Evolutionary conservation across 2,329 filamentous ascomycete genomes (phyloP).

Genomic region (Ploettnerulaceae sp.): DNA sequence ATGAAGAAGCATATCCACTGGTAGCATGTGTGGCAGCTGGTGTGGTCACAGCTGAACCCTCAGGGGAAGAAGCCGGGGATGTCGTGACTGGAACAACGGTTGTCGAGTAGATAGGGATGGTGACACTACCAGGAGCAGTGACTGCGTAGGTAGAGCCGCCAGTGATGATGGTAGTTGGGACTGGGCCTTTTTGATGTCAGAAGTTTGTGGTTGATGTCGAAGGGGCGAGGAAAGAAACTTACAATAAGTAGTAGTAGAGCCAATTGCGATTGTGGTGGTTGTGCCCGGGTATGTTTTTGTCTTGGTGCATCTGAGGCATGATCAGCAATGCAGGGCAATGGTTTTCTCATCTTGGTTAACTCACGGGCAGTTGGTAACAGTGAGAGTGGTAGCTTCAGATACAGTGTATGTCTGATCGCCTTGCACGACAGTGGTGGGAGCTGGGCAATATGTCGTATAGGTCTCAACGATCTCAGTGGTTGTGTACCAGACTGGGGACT

Average conservation of each 20-base stretch:
- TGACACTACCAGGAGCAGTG: constrained; percentile 21
- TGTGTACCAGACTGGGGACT: constrained; percentile 36
- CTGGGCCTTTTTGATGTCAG: constrained; percentile 35
- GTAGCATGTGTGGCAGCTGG: constrained; percentile 6
- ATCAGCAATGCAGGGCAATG: background rate
- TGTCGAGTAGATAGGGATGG: constrained; percentile 16
- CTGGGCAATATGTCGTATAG: constrained; percentile 44
- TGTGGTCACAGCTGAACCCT: constrained; percentile 11
- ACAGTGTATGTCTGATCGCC: constrained; percentile 48
- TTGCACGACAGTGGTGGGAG: constrained; percentile 13
- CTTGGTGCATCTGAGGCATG: constrained; percentile 13
- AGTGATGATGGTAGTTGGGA: constrained; percentile 41
- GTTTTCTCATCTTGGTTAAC: constrained; percentile 3
- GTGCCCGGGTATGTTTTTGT: constrained; percentile 12
- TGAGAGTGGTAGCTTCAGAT: constrained; percentile 49
- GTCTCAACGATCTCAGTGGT: constrained; percentile 39
- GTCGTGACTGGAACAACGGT: constrained; percentile 14
- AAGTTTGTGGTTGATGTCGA: background rate
- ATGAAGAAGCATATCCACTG: background rate
- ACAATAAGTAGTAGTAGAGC: constrained; percentile 18
- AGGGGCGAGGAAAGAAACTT: background rate
- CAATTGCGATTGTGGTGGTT: constrained; percentile 12
- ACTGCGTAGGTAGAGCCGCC: constrained; percentile 44
- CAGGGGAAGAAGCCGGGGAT: constrained; percentile 9
- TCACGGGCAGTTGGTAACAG: constrained; percentile 43